phyloP scores from a whole-genome alignment of 306 rosid species.

The Carpinus fangiana region DNA sequence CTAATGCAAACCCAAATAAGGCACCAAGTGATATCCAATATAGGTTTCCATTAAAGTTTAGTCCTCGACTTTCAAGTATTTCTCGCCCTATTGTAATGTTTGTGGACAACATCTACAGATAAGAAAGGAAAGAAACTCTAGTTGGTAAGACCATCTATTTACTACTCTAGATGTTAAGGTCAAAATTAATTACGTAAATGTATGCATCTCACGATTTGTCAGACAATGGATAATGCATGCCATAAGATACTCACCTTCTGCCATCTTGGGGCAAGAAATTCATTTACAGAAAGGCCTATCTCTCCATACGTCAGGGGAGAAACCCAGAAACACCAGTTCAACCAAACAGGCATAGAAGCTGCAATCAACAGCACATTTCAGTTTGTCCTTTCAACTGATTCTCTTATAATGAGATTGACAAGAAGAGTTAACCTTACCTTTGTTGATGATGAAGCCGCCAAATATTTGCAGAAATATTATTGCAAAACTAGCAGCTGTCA shows the following conservation, averaged over 20 bases:
- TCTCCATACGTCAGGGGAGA: slow-evolving; percentile 41
- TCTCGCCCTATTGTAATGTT: slow-evolving; percentile 30
- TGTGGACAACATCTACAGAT: slow-evolving; percentile 21
- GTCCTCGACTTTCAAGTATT: slow-evolving; percentile 40
- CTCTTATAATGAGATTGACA: neutral
- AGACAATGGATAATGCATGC: neutral
- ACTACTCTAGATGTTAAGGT: neutral
- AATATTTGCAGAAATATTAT: slow-evolving; percentile 10
- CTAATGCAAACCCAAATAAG: slow-evolving; percentile 38
- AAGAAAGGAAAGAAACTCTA: neutral
- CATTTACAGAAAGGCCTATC: slow-evolving; percentile 39
- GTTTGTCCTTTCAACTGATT: neutral
- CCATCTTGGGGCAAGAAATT: slow-evolving; percentile 39
- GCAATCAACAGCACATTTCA: slow-evolving; percentile 8
- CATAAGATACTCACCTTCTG: slow-evolving; percentile 28
- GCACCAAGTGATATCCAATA: slow-evolving; percentile 54
- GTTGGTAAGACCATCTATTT: neutral
- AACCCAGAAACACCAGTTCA: slow-evolving; percentile 38
- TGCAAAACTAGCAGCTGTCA: slow-evolving; percentile 27
- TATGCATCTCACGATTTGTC: no score
- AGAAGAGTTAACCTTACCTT: slow-evolving; percentile 23
- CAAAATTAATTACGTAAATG: neutral
- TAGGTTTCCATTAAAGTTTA: slow-evolving; percentile 26
- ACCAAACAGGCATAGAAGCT: slow-evolving; percentile 43
- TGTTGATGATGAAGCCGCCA: slow-evolving; percentile 36